A percentile compares a stretch with the other conserved stretches of the same genome.
These are phyloP conservation scores for Niveomyces coronatus DNA, from an alignment of 2,329 filamentous ascomycete genomes.

Conservation along the genomic window DNA sequence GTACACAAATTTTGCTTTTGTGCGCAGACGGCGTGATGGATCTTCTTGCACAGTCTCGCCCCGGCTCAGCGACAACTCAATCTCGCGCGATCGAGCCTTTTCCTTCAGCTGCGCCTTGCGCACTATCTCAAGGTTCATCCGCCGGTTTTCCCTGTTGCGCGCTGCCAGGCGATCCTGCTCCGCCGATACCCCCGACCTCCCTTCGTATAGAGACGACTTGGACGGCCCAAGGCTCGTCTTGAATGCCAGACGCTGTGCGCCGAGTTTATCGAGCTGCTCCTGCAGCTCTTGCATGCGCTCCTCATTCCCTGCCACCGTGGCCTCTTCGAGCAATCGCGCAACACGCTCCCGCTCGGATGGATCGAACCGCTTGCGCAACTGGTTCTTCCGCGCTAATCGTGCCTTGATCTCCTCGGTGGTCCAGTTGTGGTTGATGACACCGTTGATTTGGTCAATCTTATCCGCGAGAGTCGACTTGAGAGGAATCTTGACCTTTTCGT, in stretches of 20 bases:
- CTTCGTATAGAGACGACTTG: constrained; percentile 37
- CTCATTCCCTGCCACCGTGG: constrained; percentile 52
- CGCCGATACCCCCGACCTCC: constrained; percentile 35
- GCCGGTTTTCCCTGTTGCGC: constrained; percentile 76
- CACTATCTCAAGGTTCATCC: constrained; percentile 78
- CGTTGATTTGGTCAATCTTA: constrained; percentile 75
- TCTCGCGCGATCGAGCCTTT: constrained; percentile 50
- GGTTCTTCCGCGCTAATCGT: constrained; percentile 63
- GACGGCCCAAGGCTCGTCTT: constrained; percentile 48
- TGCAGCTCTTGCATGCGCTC: constrained; percentile 44
- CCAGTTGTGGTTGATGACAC: constrained; percentile 68
- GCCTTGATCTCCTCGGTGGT: constrained; percentile 73
- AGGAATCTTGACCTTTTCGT: constrained; percentile 63
- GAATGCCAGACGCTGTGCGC: constrained; percentile 63
- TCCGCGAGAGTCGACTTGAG: constrained; percentile 56
- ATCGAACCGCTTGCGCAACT: constrained; percentile 55
- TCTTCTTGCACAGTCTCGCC: constrained; percentile 53
- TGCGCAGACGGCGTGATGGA: constrained; percentile 51
- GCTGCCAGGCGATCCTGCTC: constrained; percentile 77
- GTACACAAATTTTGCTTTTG: constrained; percentile 57
- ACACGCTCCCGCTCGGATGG: constrained; percentile 59
- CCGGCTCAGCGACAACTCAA: constrained; percentile 49
- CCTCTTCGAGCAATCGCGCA: constrained; percentile 54
- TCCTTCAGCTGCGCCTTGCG: constrained; percentile 83
- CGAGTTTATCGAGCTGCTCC: constrained; percentile 51